Conservation (phyloP, 768 basidiomycete genomes). For the Tephrocybe sp. region DNA sequence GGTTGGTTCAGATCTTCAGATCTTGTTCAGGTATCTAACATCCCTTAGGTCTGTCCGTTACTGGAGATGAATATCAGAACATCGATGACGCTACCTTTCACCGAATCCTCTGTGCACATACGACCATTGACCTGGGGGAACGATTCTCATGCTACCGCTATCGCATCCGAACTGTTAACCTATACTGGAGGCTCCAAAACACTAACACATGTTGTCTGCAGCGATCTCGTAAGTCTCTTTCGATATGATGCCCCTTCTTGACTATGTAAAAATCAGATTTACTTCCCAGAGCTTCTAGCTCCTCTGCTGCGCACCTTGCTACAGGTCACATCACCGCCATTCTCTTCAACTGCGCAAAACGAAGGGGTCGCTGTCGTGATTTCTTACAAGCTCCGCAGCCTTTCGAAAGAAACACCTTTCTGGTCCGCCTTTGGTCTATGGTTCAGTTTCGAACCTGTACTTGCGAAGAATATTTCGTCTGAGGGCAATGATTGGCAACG, state of each 20-base stretch:
- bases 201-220: slow-evolving; percentile 74
- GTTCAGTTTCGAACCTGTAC: slow-evolving; percentile 65
- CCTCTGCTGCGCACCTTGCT: slow-evolving; percentile 76
- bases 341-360: slow-evolving; percentile 18
- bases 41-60: slow-evolving; percentile 44
- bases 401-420: slow-evolving; percentile 71
- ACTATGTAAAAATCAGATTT: slow-evolving; percentile 53
- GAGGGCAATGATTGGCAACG: slow-evolving; percentile 34
- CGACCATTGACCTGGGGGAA: slow-evolving; percentile 75
- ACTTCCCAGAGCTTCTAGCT: slow-evolving; percentile 81
- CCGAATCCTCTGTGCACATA: slow-evolving; percentile 36
- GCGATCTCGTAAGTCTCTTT: slow-evolving; percentile 67
- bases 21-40: not conserved
- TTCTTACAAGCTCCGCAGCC: slow-evolving; percentile 76
- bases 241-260: not conserved
- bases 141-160: slow-evolving; percentile 34
- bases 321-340: slow-evolving; percentile 61
- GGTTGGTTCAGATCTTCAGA: not conserved
- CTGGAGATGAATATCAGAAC: slow-evolving; percentile 37
- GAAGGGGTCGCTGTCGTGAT: slow-evolving; percentile 48
- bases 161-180: slow-evolving; percentile 39
- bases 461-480: slow-evolving; percentile 28
- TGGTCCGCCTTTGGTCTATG: slow-evolving; percentile 82
- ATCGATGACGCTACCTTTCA: not conserved
- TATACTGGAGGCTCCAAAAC: slow-evolving; percentile 6